Percentiles rank a stretch among this genome's conserved stretches.
These are phyloP conservation scores for Conticribra guillardii DNA, from an alignment of 108 stramenopile genomes.

Conservation along the genomic window DNA sequence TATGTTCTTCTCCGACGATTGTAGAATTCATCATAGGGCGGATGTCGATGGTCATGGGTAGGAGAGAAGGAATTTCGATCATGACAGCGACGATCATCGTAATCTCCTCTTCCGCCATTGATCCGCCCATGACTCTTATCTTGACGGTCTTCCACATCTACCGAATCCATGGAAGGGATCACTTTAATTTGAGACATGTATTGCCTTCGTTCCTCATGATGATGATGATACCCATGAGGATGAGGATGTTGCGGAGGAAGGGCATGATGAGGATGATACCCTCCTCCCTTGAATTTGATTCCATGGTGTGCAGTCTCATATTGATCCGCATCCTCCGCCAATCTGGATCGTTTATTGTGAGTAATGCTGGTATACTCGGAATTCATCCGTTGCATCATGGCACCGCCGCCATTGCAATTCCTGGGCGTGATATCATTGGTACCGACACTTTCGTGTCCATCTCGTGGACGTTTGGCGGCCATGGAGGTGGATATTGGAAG, in stretches of 20 bases:
- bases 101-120: background rate
- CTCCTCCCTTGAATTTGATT: background rate
- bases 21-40: too few species aligned
- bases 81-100: slow-evolving; percentile 2
- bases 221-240: background rate
- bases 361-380: background rate
- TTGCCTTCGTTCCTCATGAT: background rate
- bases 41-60: background rate
- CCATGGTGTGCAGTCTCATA: background rate
- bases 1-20: background rate
- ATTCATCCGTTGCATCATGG: background rate
- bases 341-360: background rate
- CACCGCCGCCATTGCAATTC: background rate
- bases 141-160: slow-evolving; percentile 15
- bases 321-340: background rate
- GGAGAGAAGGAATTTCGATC: background rate
- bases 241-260: background rate
- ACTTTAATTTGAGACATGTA: background rate
- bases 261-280: background rate
- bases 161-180: slow-evolving; percentile 7
- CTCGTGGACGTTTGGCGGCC: background rate
- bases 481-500: background rate
- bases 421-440: background rate
- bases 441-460: background rate
- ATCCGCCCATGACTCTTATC: slow-evolving; percentile 9